phyloP scores from a whole-genome alignment of 768 basidiomycete genomes.

The Mycena haematopus region DNA sequence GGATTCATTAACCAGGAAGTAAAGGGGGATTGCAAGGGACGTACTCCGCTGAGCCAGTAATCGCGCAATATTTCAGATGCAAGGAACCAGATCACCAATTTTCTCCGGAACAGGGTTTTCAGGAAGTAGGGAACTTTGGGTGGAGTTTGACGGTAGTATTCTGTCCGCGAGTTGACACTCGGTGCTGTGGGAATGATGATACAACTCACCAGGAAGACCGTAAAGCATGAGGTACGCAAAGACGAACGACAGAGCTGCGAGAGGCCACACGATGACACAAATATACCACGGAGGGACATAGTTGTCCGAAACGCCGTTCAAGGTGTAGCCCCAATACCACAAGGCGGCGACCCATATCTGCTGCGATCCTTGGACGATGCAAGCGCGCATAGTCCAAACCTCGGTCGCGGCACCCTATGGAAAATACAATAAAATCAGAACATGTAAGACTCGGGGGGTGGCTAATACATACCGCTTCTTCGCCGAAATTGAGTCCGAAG shows the following conservation, averaged over 20 bases:
- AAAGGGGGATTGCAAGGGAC: conserved; percentile 32
- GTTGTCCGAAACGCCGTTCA: conserved; percentile 60
- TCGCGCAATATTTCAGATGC: conserved; percentile 91
- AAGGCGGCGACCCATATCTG: conserved; percentile 95
- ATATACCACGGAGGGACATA: conserved; percentile 85
- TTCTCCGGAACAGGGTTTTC: conserved; percentile 86
- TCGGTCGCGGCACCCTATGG: conserved; percentile 89
- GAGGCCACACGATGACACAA: conserved; percentile 80
- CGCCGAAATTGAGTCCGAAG: conserved; percentile 96
- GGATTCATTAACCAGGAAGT: conserved; percentile 23
- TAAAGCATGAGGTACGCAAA: conserved; percentile 87
- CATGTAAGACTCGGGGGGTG: not conserved
- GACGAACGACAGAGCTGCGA: conserved; percentile 73
- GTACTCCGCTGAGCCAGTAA: conserved; percentile 87
- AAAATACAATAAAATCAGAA: conserved; percentile 8
- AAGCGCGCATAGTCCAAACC: conserved; percentile 91
- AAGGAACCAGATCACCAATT: conserved; percentile 94
- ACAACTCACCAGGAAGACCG: conserved; percentile 77
- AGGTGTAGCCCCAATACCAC: conserved; percentile 93
- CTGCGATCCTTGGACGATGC: conserved; percentile 92
- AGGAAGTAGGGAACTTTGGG: conserved; percentile 95
- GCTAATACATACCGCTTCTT: conserved; percentile 77
- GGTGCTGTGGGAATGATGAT: not conserved
- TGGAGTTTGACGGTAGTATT: conserved; percentile 91
- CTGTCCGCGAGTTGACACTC: conserved; percentile 42